phyloP scores from a whole-genome alignment of 805 yeast genomes.

The Saccharomycopsis oosterbeekiorum region DNA sequence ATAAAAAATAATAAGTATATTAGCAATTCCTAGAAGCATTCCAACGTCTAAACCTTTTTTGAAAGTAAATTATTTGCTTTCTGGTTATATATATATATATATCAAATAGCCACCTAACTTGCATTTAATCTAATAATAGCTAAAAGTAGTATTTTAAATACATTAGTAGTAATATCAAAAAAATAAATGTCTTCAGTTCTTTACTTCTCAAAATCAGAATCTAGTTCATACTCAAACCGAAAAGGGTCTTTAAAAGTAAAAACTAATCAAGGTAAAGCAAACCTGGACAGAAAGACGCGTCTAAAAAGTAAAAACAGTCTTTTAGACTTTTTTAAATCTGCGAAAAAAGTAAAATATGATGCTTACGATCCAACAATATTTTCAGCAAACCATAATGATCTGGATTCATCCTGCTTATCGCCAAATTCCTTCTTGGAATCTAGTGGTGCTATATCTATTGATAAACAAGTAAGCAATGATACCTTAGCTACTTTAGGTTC shows the following conservation, averaged over 20 bases:
- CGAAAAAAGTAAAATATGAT: neutral
- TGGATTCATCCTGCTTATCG: neutral
- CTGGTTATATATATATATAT: neutral
- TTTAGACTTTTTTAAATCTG: neutral
- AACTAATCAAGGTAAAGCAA: neutral
- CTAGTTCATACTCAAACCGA: neutral
- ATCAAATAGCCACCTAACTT: neutral
- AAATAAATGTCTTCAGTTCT: constrained; percentile 1
- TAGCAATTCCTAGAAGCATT: neutral
- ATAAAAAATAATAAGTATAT: neutral
- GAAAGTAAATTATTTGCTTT: neutral
- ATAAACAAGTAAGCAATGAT: neutral
- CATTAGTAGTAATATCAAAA: neutral
- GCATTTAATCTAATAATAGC: neutral
- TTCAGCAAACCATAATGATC: neutral
- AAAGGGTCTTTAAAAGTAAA: neutral
- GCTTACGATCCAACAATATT: neutral
- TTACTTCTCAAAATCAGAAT: neutral
- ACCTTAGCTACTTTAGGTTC: neutral
- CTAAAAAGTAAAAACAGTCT: neutral
- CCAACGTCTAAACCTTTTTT: neutral
- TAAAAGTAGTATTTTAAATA: neutral
- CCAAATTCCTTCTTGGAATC: neutral
- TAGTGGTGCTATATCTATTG: neutral
- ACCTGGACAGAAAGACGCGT: neutral